Evolutionary conservation across 2,329 filamentous ascomycete species (phyloP), one percentile per base, ranked within the genome.

Genomic region (Balansia obtecta): DNA sequence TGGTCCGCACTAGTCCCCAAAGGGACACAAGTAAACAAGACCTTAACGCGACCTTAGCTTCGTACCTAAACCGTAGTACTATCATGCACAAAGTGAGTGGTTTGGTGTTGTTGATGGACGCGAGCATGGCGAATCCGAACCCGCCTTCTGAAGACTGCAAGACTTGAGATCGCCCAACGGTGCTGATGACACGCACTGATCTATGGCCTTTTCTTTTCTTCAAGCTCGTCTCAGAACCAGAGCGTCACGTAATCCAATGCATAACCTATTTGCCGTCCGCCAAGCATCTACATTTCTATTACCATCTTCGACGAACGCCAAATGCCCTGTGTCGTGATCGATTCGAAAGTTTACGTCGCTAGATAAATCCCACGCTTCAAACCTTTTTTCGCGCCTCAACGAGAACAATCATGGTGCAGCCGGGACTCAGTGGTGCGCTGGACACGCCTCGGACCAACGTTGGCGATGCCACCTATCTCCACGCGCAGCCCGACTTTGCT

Each of bases 381-480:
- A 15, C 18, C 18, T 39, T 20, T 9, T n/a, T 40, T 6, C 5
- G 33, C 30, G 45, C 20, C 18, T 30, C 39, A 42, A 20, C 53
- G 46, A 51, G 43, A 49, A 52, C 57, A 58, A 56, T 61, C 58
- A 87, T 87, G 83, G 78, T 76, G 52, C 76, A 78, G 56, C 77
- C 79, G 40, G 83, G 82, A 62, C 76, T 74, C 59, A 75, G 69
- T 64, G 74, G 69, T 64, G 76, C 75, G 62, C 77, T 95, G 68
- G 86, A 93, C 69, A 94, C 90, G 59, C 91, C 91, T 61, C 84
- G 85, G 64, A 95, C 88, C 54, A 86, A 89, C 62, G 68, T 83
- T 57, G 88, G 85, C 62, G 88, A 96, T 76, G 82, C 82, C 68
- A 95, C 89, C 57, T 91, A 84, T 67, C 74, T 94, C 55, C 80